These are phyloP conservation scores for Hypoxylon lienhwacheense DNA, from an alignment of 495 filamentous ascomycete species.

Conservation along the genomic window DNA sequence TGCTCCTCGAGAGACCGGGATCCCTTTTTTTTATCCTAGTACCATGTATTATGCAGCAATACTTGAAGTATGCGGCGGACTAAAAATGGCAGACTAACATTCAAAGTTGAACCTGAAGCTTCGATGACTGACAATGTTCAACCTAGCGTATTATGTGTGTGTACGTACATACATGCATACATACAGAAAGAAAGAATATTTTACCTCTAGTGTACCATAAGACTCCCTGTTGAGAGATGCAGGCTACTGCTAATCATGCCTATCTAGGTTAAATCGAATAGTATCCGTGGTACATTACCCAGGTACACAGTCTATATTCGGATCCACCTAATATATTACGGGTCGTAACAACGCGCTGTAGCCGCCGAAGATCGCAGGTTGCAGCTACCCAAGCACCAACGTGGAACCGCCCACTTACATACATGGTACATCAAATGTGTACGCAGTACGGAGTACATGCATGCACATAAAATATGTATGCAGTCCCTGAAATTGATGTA, in stretches of 20 bases:
- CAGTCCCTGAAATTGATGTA: too few species aligned
- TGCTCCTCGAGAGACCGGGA: constrained; percentile 27
- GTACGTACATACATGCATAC: too few species aligned
- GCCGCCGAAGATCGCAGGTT: constrained; percentile 35
- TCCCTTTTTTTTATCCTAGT: too few species aligned
- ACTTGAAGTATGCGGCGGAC: constrained; percentile 21
- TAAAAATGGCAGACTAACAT: constrained; percentile 33
- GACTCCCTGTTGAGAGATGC: constrained; percentile 23
- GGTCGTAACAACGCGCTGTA: constrained; percentile 33
- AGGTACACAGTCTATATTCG: constrained; percentile 21
- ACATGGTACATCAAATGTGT: neutral
- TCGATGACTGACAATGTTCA: too few species aligned
- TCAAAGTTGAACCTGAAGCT: too few species aligned
- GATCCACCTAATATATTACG: constrained; percentile 19
- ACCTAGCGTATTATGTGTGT: too few species aligned
- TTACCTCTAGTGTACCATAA: too few species aligned
- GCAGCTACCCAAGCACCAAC: constrained; percentile 4
- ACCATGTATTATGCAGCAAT: too few species aligned
- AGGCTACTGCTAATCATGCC: constrained; percentile 23
- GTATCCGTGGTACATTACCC: constrained; percentile 1
- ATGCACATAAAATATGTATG: too few species aligned
- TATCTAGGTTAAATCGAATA: constrained; percentile 19
- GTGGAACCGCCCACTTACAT: neutral
- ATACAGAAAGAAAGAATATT: too few species aligned
- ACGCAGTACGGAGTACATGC: neutral